Evolutionary conservation across 768 basidiomycete species (phyloP).

Genomic region (Termitomyces sp.): DNA sequence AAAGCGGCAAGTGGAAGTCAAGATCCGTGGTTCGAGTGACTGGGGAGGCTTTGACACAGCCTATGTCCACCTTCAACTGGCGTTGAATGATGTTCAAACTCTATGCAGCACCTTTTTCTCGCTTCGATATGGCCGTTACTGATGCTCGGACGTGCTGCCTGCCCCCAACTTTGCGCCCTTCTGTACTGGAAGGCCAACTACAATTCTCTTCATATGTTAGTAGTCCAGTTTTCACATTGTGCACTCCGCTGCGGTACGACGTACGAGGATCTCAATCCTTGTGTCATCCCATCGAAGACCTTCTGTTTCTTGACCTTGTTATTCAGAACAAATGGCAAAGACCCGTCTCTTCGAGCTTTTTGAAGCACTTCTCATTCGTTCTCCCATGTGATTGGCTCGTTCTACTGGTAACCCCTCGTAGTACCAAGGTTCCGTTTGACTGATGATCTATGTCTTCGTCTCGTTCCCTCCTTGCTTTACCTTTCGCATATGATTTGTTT

Average conservation of each 20-base stretch:
- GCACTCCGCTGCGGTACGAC: constrained; percentile 15
- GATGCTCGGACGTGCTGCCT: constrained; percentile 12
- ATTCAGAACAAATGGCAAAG: constrained; percentile 15
- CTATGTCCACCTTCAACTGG: constrained; percentile 3
- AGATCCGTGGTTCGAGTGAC: constrained; percentile 3
- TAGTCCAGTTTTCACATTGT: constrained; percentile 30
- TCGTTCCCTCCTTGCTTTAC: constrained; percentile 3
- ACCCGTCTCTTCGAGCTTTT: constrained; percentile 12
- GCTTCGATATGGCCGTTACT: neutral
- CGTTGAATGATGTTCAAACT: constrained; percentile 4
- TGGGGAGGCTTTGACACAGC: constrained; percentile 23
- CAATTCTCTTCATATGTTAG: constrained; percentile 27
- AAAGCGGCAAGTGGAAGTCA: constrained; percentile 16
- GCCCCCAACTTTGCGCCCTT: constrained; percentile 38
- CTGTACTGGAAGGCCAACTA: constrained; percentile 34
- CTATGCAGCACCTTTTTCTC: constrained; percentile 5
- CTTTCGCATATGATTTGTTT: neutral
- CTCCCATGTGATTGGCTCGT: constrained; percentile 13
- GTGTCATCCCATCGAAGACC: constrained; percentile 21
- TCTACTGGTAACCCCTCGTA: neutral
- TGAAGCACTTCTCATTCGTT: constrained; percentile 3
- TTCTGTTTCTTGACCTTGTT: constrained; percentile 15
- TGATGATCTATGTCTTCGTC: constrained; percentile 6
- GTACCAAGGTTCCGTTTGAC: constrained; percentile 1
- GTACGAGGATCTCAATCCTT: constrained; percentile 10